A percentile compares a stretch with the other conserved stretches of the same genome.
These are phyloP conservation scores for Wickerhamomyces sp. DNA, from an alignment of 1,139 yeast species.

Conservation along the genomic window DNA sequence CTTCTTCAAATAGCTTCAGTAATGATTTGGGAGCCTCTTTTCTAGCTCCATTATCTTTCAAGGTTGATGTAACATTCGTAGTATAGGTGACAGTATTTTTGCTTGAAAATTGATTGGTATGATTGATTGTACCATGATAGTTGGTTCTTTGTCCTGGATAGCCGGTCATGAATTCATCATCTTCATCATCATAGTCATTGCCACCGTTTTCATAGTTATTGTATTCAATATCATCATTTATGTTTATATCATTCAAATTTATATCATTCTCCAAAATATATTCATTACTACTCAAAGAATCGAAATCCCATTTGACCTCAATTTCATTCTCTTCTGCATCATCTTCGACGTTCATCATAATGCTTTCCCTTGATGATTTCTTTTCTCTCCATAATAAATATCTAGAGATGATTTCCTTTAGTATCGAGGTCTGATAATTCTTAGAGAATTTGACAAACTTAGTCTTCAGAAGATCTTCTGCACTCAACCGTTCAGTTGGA, in stretches of 20 bases:
- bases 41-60: conserved; percentile 25
- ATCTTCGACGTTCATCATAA: conserved; percentile 27
- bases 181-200: conserved; percentile 30
- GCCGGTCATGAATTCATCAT: conserved; percentile 27
- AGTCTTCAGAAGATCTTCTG: conserved; percentile 76
- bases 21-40: conserved; percentile 68
- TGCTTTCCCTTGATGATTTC: conserved; percentile 45
- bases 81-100: conserved; percentile 23
- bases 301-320: conserved; percentile 89
- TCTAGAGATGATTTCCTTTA: conserved; percentile 76
- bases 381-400: conserved; percentile 78
- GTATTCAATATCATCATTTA: conserved; percentile 25
- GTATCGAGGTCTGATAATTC: conserved; percentile 49
- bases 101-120: conserved; percentile 11
- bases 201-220: conserved; percentile 27
- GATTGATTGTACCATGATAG: conserved; percentile 8
- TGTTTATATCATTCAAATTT: conserved; percentile 40
- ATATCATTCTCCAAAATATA: conserved; percentile 66
- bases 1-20: conserved; percentile 60
- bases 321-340: conserved; percentile 31
- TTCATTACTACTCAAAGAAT: conserved; percentile 67
- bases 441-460: conserved; percentile 64
- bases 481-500: conserved; percentile 81
- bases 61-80: conserved; percentile 24
- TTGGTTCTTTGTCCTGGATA: conserved; percentile 14